A percentile compares a stretch with the other conserved stretches of the same genome.
Evolutionary conservation across 1,139 yeast genomes (phyloP).

Genomic region (Hansenula sp.): DNA sequence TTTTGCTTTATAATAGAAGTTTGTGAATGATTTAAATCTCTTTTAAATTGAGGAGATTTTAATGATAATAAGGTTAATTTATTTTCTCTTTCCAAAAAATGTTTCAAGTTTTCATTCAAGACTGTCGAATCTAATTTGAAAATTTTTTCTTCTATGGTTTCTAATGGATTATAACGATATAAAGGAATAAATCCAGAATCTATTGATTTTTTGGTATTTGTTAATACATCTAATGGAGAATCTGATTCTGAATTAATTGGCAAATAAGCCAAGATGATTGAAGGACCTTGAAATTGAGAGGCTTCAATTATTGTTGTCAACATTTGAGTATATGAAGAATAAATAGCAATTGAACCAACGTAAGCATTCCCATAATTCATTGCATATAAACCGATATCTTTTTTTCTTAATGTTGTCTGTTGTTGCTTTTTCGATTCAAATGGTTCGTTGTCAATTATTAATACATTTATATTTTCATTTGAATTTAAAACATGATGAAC

Average conservation of each 20-base stretch:
- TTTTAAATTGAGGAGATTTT: conserved; percentile 71
- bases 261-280: conserved; percentile 84
- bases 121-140: conserved; percentile 85
- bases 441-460: conserved; percentile 92
- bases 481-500: conserved; percentile 81
- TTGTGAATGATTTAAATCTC: conserved; percentile 61
- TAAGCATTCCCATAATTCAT: conserved; percentile 90
- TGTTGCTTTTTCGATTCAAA: conserved; percentile 33
- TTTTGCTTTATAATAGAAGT: conserved; percentile 58
- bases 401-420: conserved; percentile 52
- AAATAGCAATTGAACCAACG: conserved; percentile 93
- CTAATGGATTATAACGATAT: conserved; percentile 74
- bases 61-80: conserved; percentile 72
- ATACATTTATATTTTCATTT: conserved; percentile 75
- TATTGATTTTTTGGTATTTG: conserved; percentile 86
- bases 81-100: conserved; percentile 86
- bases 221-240: conserved; percentile 68
- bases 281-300: conserved; percentile 82
- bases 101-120: conserved; percentile 70
- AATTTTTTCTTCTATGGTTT: conserved; percentile 42
- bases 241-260: conserved; percentile 70
- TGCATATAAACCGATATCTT: conserved; percentile 92
- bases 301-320: conserved; percentile 90
- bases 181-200: conserved; percentile 96
- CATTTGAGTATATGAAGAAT: conserved; percentile 90